Evolutionary conservation across 345 rosid genomes (phyloP).

Genomic region (Salix brachista): DNA sequence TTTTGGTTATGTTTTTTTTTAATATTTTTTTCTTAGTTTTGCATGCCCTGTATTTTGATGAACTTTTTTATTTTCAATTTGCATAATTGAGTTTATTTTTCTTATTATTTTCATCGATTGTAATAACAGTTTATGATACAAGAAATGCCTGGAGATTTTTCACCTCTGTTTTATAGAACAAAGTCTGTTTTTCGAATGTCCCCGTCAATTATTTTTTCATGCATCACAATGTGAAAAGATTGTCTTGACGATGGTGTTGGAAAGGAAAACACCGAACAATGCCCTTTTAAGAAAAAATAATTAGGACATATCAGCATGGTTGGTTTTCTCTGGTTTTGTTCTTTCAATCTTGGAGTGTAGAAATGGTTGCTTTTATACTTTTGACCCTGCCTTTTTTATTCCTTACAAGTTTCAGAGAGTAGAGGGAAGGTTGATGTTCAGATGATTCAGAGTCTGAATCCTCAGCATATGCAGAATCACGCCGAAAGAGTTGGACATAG

Average conservation of each 20-base stretch:
- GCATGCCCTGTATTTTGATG: not conserved
- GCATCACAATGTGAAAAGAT: not conserved
- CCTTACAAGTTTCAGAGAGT: slow-evolving; percentile 1
- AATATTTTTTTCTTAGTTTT: not conserved
- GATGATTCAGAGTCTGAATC: not conserved
- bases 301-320: not conserved
- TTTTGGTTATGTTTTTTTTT: not conserved
- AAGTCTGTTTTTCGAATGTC: not conserved
- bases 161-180: not conserved
- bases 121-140: not conserved
- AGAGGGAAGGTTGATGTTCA: slow-evolving; percentile 21
- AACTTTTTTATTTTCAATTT: too few species aligned
- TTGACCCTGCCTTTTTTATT: not conserved
- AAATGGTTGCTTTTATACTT: not conserved
- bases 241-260: not conserved
- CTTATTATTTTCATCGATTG: not conserved
- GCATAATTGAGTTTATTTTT: not conserved
- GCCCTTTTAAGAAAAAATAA: not conserved
- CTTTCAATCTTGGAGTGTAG: not conserved
- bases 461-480: not conserved
- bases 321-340: not conserved
- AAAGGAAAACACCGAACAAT: not conserved
- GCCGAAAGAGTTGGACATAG: not conserved
- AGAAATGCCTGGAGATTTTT: not conserved
- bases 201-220: too few species aligned